Conservation (phyloP, 2,329 filamentous ascomycete species). For the Xylariaceae sp. region DNA sequence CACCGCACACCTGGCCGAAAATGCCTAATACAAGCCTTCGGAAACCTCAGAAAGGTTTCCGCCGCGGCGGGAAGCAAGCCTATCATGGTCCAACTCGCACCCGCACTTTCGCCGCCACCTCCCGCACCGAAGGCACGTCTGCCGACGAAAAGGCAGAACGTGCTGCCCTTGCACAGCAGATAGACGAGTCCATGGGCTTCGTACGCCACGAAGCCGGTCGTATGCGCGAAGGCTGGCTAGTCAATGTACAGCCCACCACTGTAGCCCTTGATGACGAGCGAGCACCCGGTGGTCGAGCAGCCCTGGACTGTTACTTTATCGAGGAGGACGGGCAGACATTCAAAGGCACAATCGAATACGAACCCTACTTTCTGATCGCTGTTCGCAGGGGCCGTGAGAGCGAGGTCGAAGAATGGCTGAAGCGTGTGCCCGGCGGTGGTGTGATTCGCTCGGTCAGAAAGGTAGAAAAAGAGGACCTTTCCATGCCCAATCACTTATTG, state of each 20-base stretch:
- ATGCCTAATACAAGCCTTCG: slow-evolving; percentile 61
- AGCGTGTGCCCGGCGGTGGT: slow-evolving; percentile 73
- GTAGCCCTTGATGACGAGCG: slow-evolving; percentile 72
- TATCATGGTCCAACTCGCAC: slow-evolving; percentile 65
- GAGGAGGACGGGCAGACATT: slow-evolving; percentile 85
- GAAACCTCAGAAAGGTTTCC: slow-evolving; percentile 62
- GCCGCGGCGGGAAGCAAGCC: slow-evolving; percentile 61
- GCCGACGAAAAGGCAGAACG: slow-evolving; percentile 91
- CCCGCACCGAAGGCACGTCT: slow-evolving; percentile 78
- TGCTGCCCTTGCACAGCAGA: slow-evolving; percentile 74
- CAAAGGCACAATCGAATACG: slow-evolving; percentile 94
- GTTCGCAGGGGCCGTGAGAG: slow-evolving; percentile 82
- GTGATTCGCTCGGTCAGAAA: slow-evolving; percentile 73
- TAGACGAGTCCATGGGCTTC: slow-evolving; percentile 96
- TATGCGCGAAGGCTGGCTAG: slow-evolving; percentile 81
- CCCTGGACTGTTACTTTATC: slow-evolving; percentile 96
- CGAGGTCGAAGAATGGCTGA: slow-evolving; percentile 94
- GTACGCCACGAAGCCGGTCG: slow-evolving; percentile 83
- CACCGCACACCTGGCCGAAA: background rate
- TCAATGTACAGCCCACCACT: slow-evolving; percentile 88
- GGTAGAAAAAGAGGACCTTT: slow-evolving; percentile 87
- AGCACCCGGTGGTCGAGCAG: slow-evolving; percentile 77
- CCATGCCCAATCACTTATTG: slow-evolving; percentile 91
- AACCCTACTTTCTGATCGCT: slow-evolving; percentile 92
- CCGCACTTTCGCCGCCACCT: slow-evolving; percentile 76